These are phyloP conservation scores for Diaporthe sp. DNA, from an alignment of 2,329 filamentous ascomycete genomes.

Conservation along the genomic window DNA sequence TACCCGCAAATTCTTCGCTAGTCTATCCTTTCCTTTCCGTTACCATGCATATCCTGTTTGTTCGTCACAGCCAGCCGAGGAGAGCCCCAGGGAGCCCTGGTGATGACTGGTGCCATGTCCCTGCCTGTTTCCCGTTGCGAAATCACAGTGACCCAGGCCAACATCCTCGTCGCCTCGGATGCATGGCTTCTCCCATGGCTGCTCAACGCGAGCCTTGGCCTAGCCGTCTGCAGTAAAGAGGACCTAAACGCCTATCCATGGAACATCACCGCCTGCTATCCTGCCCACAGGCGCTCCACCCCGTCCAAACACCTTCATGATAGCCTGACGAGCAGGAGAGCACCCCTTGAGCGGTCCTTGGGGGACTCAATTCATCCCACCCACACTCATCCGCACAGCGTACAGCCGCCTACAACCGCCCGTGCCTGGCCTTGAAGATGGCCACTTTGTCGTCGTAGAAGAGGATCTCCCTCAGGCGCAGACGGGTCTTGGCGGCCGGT, in stretches of 20 bases:
- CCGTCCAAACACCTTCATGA: not conserved
- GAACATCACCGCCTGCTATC: not conserved
- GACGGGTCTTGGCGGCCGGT: slow-evolving; percentile 57
- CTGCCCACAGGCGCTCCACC: not conserved
- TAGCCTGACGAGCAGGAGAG: not conserved
- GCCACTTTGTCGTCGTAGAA: slow-evolving; percentile 89
- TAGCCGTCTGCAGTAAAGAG: not conserved
- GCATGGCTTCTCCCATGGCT: slow-evolving; percentile 4
- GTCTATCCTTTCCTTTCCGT: slow-evolving; percentile 21
- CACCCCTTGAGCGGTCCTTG: not conserved
- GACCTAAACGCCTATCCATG: not conserved
- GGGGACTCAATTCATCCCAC: not conserved
- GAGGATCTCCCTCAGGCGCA: slow-evolving; percentile 82
- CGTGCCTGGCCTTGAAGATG: slow-evolving; percentile 83
- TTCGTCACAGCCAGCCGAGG: not conserved
- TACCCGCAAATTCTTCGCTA: slow-evolving; percentile 19
- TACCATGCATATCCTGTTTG: slow-evolving; percentile 14
- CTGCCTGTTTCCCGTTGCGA: not conserved
- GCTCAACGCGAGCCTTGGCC: not conserved
- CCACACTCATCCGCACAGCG: not conserved
- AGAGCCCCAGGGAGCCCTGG: no score
- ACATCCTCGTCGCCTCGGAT: not conserved
- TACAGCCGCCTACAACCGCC: slow-evolving; percentile 54
- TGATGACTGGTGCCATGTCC: not conserved
- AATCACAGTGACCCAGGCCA: not conserved